Base-by-base conservation (phyloP, 805 yeast genomes). In the Ogataea glucozyma region DNA sequence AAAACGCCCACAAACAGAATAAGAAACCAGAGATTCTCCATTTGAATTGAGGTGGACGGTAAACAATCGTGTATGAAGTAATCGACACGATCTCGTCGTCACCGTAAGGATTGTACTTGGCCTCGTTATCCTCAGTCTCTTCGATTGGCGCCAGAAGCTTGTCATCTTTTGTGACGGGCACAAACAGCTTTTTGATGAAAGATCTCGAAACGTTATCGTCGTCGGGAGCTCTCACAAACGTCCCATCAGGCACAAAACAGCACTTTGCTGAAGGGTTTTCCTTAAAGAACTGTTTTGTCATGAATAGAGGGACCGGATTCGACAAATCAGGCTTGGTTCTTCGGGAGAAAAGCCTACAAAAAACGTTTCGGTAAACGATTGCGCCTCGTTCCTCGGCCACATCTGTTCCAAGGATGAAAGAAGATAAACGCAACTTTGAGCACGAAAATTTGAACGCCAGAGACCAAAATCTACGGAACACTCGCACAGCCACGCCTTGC, bases 171-270 rank as follows among this genome's bases (percentile, higher is more conserved):
- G 95, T 86, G 2, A 91, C 97, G 0, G 88, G 79, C 1, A 86
- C 83, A 66, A 93, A 93, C 44, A 89, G 65, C 35, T 77, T 75
- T 52, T 77, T 79, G 23, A 82, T 76, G 49, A 72, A 80, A 36
- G 74, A 75, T 44, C 88, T 69, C 0, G 91, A 78, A 16, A 84
- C 81, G 12, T 81, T 82, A 58, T 90, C 97, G 50, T 77, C 77
- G 45, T 79, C 83, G 1, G 99, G 99, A 1, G 89, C 99, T 43
- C 98, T 78, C 24, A 90, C 79, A 55, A 78, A 84, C 35, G 71
- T 69, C 3, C 99, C 99, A 61, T 87, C 84, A 0, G 90, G 90
- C 6, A 87, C 79, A 57, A 85, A 85, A 36, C 78, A 80, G 0
- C 85, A 80, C 26, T 66, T 66, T 0, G 71, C 61, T 1, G 57